phyloP scores from a whole-genome alignment of 345 rosid genomes.

The Sapria himalayana region DNA sequence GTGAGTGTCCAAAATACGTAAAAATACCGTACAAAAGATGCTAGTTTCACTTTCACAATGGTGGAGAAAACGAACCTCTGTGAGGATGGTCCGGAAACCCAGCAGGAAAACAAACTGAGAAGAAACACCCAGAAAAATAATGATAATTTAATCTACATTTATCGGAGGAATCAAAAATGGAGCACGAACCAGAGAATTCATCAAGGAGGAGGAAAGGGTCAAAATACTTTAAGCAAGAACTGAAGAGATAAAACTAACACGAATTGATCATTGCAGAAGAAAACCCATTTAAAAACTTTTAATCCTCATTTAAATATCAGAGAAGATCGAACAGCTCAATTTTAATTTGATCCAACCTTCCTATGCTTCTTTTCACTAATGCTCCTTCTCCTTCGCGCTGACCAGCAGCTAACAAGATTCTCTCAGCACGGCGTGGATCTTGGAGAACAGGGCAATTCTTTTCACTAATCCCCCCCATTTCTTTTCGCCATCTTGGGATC shows the following conservation, averaged over 20 bases:
- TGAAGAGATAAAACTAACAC: conserved; percentile 10
- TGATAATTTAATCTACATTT: too few relatives aligned
- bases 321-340: not conserved
- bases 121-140: conserved; percentile 4
- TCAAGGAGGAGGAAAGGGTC: conserved; percentile 75
- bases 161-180: too few relatives aligned
- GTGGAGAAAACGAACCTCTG: conserved; percentile 46
- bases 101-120: conserved; percentile 56
- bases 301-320: not conserved
- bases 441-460: conserved; percentile 5
- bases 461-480: conserved; percentile 4
- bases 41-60: too few relatives aligned
- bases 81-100: conserved; percentile 98
- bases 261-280: conserved; percentile 6
- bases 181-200: conserved; percentile 57
- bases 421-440: conserved; percentile 34
- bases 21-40: too few relatives aligned
- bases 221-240: conserved; percentile 71
- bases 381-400: conserved; percentile 86
- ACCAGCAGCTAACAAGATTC: conserved; percentile 68
- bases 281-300: not conserved
- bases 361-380: conserved; percentile 78
- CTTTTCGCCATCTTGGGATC: too few relatives aligned
- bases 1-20: too few relatives aligned
- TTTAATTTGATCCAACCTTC: conserved; percentile 23